Percentiles rank a stretch among this genome's conserved stretches.
These are phyloP conservation scores for Penicillium sp. DNA, from an alignment of 2,329 filamentous ascomycete genomes.

Conservation along the genomic window DNA sequence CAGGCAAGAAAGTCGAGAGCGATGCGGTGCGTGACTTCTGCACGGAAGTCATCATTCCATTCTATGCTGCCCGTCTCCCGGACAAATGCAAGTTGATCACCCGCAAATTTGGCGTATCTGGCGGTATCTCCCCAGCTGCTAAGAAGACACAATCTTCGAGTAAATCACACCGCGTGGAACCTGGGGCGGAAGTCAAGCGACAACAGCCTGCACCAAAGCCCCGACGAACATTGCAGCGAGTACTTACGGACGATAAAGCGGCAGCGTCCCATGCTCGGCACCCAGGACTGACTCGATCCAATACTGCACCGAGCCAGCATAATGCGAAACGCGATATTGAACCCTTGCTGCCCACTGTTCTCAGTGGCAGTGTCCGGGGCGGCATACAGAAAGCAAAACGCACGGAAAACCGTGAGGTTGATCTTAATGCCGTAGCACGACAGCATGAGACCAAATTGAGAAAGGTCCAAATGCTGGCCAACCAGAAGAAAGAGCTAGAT, in stretches of 20 bases:
- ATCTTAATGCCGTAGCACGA: conserved; percentile 47
- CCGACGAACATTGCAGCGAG: conserved; percentile 46
- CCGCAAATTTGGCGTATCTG: conserved; percentile 49
- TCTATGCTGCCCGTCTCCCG: conserved; percentile 50
- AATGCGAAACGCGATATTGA: conserved; percentile 45
- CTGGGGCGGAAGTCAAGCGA: conserved; percentile 35
- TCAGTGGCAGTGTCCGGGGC: conserved; percentile 40
- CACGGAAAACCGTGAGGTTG: conserved; percentile 50
- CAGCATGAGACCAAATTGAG: conserved; percentile 48
- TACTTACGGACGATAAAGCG: conserved; percentile 47
- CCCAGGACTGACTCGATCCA: conserved; percentile 45
- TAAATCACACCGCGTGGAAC: conserved; percentile 28
- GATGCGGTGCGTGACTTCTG: conserved; percentile 52
- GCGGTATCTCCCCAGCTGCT: conserved; percentile 37
- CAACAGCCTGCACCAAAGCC: conserved; percentile 27
- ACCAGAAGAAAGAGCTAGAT: conserved; percentile 51
- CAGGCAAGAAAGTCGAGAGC: conserved; percentile 39
- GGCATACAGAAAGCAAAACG: conserved; percentile 48
- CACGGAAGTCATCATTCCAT: conserved; percentile 52
- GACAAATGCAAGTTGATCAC: conserved; percentile 49
- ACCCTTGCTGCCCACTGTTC: conserved; percentile 34
- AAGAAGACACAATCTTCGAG: conserved; percentile 35
- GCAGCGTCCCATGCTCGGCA: conserved; percentile 33
- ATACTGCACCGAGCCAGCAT: conserved; percentile 43
- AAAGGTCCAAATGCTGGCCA: conserved; percentile 46